Evolutionary conservation across 2,329 filamentous ascomycete genomes (phyloP).

Genomic region (Elsinoe fawcettii): DNA sequence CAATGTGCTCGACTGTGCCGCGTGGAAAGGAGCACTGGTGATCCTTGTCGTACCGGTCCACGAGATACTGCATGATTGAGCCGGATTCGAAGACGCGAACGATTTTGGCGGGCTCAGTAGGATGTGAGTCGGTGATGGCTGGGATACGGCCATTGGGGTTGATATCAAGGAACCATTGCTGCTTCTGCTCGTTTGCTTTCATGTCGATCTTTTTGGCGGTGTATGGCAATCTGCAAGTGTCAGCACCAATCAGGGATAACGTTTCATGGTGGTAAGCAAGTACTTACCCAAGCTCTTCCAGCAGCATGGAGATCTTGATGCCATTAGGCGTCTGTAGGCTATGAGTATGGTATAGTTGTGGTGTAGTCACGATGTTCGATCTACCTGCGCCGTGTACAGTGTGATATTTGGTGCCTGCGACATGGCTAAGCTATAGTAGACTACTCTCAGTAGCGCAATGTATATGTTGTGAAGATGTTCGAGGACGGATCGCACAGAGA

Average conservation of each 20-base stretch:
- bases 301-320: slow-evolving; percentile 77
- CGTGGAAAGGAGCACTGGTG: slow-evolving; percentile 73
- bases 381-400: slow-evolving; percentile 14
- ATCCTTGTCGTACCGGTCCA: slow-evolving; percentile 71
- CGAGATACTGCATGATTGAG: slow-evolving; percentile 73
- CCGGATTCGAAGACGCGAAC: slow-evolving; percentile 76
- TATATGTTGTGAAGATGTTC: too few relatives aligned
- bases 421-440: background rate
- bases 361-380: background rate
- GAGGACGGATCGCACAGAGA: too few relatives aligned
- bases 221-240: slow-evolving; percentile 53
- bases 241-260: too few relatives aligned
- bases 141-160: slow-evolving; percentile 92
- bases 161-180: slow-evolving; percentile 81
- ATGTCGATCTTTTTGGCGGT: slow-evolving; percentile 66
- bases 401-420: slow-evolving; percentile 12
- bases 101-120: slow-evolving; percentile 80
- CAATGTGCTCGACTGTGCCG: slow-evolving; percentile 66
- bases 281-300: slow-evolving; percentile 66
- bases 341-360: background rate
- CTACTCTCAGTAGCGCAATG: too few relatives aligned
- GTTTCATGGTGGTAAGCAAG: too few relatives aligned
- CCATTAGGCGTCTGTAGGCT: slow-evolving; percentile 71
- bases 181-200: slow-evolving; percentile 68
- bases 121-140: slow-evolving; percentile 64